phyloP scores from a whole-genome alignment of 225 moss, liverwort and hornwort genomes.

The Asterella californica region DNA sequence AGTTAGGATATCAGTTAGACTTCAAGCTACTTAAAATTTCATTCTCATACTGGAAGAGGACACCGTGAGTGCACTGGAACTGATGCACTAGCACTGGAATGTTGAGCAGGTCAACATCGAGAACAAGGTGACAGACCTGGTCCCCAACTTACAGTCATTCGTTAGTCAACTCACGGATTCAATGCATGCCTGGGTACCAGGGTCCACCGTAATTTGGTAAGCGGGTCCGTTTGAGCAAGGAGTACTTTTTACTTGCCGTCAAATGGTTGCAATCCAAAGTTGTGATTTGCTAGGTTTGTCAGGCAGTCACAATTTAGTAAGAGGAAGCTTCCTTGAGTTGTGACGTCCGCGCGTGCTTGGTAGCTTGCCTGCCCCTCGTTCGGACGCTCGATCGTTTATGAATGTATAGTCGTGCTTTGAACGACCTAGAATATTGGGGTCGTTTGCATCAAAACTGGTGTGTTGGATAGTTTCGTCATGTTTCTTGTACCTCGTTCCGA shows the following conservation, averaged over 20 bases:
- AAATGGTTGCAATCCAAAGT: neutral
- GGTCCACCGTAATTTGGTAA: constrained; percentile 84
- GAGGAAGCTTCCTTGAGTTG: neutral
- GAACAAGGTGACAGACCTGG: constrained; percentile 54
- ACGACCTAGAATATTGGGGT: no score
- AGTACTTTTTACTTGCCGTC: neutral
- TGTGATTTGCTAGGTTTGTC: neutral
- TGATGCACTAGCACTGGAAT: neutral
- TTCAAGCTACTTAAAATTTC: neutral
- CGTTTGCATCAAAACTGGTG: no score
- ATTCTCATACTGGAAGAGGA: neutral
- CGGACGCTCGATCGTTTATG: neutral
- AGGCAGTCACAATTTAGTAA: neutral
- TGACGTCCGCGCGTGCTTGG: neutral
- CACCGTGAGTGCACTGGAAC: neutral
- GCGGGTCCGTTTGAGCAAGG: neutral
- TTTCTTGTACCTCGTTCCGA: no score
- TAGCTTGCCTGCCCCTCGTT: neutral
- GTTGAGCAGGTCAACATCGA: constrained; percentile 76
- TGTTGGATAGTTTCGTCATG: no score
- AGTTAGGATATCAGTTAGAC: neutral
- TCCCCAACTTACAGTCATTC: constrained; percentile 59
- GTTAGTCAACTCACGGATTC: constrained; percentile 53
- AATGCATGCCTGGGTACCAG: constrained; percentile 56
- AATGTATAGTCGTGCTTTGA: no score